Conservation (phyloP, 345 rosid species). For the Pelargonium nanum region DNA sequence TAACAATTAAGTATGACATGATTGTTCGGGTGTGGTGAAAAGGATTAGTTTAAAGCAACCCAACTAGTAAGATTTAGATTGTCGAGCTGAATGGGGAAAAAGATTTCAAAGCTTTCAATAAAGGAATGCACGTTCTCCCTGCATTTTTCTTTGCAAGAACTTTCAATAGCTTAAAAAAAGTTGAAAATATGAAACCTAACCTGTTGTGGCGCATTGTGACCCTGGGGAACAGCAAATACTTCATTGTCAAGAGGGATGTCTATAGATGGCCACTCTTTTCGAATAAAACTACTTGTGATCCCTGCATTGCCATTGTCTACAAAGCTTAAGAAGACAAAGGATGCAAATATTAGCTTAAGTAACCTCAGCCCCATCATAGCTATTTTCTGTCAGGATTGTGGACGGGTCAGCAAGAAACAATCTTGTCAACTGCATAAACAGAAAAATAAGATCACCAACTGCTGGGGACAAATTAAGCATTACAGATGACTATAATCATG, state of each 20-base stretch:
- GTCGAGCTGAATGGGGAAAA: too few species aligned
- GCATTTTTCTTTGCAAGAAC: not conserved
- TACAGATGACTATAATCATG: not conserved
- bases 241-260: slow-evolving; percentile 75
- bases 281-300: slow-evolving; percentile 50
- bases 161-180: not conserved
- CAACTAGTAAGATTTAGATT: too few species aligned
- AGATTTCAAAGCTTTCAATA: too few species aligned
- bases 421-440: not conserved
- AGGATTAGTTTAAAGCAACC: too few species aligned
- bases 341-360: slow-evolving; percentile 2
- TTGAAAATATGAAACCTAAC: slow-evolving; percentile 19
- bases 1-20: too few species aligned
- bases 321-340: slow-evolving; percentile 26
- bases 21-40: too few species aligned
- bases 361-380: not conserved
- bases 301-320: slow-evolving; percentile 41
- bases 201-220: slow-evolving; percentile 87
- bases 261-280: slow-evolving; percentile 75
- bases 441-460: not conserved
- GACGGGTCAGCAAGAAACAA: not conserved
- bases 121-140: not conserved
- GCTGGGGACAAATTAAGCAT: not conserved
- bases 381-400: not conserved
- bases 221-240: slow-evolving; percentile 62